These are phyloP conservation scores for Kwoniella sp. DNA, from an alignment of 768 basidiomycete genomes.

Conservation along the genomic window DNA sequence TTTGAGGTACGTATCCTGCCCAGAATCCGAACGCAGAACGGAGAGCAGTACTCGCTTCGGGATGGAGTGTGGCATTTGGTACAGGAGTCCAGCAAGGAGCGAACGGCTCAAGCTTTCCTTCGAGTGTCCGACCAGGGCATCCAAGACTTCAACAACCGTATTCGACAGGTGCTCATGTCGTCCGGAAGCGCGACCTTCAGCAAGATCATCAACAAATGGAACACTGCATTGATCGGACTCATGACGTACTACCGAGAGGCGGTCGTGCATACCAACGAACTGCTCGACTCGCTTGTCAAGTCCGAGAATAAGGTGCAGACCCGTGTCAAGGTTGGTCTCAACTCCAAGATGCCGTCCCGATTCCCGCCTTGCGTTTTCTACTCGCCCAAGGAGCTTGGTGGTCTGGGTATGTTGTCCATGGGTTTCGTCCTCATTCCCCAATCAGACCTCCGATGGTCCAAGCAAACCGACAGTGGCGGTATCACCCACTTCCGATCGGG, in stretches of 20 bases:
- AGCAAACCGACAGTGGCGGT: slow-evolving; percentile 94
- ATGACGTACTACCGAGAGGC: slow-evolving; percentile 99
- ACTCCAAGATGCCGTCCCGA: slow-evolving; percentile 99
- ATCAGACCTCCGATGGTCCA: slow-evolving; percentile 94
- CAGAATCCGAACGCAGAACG: slow-evolving; percentile 89
- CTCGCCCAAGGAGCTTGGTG: slow-evolving; percentile 96
- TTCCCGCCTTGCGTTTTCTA: slow-evolving; percentile 84
- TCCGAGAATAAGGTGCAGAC: slow-evolving; percentile 99
- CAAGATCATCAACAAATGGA: slow-evolving; percentile 70
- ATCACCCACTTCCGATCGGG: slow-evolving; percentile 99
- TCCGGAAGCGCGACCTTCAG: slow-evolving; percentile 98
- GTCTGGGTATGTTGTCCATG: slow-evolving; percentile 99
- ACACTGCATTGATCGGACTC: slow-evolving; percentile 51
- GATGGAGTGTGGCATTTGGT: slow-evolving; percentile 96
- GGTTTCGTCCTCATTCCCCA: slow-evolving; percentile 98
- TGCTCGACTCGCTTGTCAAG: slow-evolving; percentile 93
- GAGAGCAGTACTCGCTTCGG: slow-evolving; percentile 94
- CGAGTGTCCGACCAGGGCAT: slow-evolving; percentile 97
- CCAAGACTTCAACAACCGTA: slow-evolving; percentile 95
- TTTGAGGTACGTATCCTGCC: slow-evolving; percentile 97
- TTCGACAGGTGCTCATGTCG: slow-evolving; percentile 89
- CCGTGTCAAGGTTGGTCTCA: slow-evolving; percentile 97
- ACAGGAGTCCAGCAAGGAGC: slow-evolving; percentile 94
- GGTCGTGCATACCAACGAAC: slow-evolving; percentile 93
- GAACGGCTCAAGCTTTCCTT: slow-evolving; percentile 95